Percentiles rank a stretch among this genome's conserved stretches.
Evolutionary conservation across 345 rosid species (phyloP).

Genomic region (Acer saccharum): DNA sequence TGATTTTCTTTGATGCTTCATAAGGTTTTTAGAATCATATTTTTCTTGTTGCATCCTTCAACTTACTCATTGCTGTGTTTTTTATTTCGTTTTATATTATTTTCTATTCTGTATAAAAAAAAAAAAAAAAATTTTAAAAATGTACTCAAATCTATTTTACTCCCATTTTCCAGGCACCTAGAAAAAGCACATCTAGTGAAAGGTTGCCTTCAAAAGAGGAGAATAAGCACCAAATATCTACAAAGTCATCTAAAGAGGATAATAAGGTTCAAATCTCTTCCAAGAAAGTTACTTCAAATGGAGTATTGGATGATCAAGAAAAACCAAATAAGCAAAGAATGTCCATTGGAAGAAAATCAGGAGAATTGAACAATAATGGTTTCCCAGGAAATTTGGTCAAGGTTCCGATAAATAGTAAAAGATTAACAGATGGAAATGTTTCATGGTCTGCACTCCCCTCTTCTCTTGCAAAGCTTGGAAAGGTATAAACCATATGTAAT

Average conservation of each 20-base stretch:
- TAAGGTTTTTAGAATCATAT: background rate
- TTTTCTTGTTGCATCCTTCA: background rate
- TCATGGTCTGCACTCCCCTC: conserved; percentile 82
- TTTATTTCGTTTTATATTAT: background rate
- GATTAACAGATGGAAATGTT: conserved; percentile 64
- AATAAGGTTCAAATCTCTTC: conserved; percentile 42
- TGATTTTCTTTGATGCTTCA: background rate
- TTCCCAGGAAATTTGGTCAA: conserved; percentile 74
- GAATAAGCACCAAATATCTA: conserved; percentile 41
- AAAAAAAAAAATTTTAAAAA: too few species aligned
- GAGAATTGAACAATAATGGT: conserved; percentile 53
- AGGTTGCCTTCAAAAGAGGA: conserved; percentile 62
- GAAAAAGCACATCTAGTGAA: conserved; percentile 80
- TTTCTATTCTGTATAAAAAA: background rate
- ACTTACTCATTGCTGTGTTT: conserved; percentile 3
- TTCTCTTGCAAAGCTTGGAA: conserved; percentile 85
- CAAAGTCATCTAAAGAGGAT: conserved; percentile 62
- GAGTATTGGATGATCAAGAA: conserved; percentile 56
- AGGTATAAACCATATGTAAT: conserved; percentile 47
- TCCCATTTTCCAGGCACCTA: conserved; percentile 58
- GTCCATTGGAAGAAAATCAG: conserved; percentile 48
- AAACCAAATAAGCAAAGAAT: conserved; percentile 48
- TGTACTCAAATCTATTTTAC: background rate
- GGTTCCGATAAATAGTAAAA: conserved; percentile 66
- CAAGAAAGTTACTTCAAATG: conserved; percentile 54